phyloP scores from a whole-genome alignment of 2,329 filamentous ascomycete species.

The Lachnellula cervina region DNA sequence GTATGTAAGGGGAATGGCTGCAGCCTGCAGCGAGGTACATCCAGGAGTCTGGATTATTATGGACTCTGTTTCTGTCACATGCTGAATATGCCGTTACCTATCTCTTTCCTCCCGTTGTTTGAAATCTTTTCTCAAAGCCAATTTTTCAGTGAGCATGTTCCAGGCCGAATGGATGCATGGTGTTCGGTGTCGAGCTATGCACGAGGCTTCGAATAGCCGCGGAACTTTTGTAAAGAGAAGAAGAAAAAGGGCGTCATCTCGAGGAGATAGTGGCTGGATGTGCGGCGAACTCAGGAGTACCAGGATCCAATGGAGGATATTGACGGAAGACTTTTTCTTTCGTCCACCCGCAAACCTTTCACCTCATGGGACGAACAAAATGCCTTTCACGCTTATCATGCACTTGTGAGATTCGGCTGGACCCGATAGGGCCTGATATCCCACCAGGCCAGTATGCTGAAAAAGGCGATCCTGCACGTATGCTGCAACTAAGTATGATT shows the following conservation, averaged over 20 bases:
- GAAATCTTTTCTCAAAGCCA: neutral
- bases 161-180: neutral
- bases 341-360: neutral
- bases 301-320: neutral
- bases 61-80: neutral
- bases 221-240: neutral
- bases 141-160: neutral
- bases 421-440: neutral
- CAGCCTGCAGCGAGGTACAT: neutral
- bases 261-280: constrained; percentile 3
- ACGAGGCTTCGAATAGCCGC: too few species aligned
- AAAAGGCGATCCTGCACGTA: neutral
- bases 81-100: neutral
- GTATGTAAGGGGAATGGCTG: neutral
- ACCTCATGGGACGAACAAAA: neutral
- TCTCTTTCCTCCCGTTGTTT: neutral
- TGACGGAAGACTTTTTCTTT: neutral
- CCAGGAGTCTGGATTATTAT: constrained; percentile 8
- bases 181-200: neutral
- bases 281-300: neutral
- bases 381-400: neutral
- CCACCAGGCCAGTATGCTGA: neutral
- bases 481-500: neutral
- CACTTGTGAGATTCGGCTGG: neutral
- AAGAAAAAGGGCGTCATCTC: neutral